phyloP scores from a whole-genome alignment of 2,329 filamentous ascomycete species.

The Clarireedia hainanense region DNA sequence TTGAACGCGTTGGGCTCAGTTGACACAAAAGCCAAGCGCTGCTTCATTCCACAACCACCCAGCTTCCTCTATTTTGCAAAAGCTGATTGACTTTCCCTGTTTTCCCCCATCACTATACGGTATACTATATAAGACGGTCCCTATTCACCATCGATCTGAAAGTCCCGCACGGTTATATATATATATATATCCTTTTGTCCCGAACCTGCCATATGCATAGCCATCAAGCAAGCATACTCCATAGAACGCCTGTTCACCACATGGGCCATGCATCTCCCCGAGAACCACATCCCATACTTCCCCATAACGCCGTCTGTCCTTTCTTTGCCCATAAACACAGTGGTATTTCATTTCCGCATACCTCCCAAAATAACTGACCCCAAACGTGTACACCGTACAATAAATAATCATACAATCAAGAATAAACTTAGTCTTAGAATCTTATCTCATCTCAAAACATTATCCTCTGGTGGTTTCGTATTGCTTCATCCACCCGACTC shows the following conservation, averaged over 20 bases:
- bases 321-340: constrained; percentile 9
- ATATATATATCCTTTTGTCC: too few relatives aligned
- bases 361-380: neutral
- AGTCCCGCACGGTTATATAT: too few relatives aligned
- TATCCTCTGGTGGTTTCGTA: constrained; percentile 3
- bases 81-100: too few relatives aligned
- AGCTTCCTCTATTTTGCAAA: too few relatives aligned
- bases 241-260: neutral
- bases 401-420: constrained; percentile 11
- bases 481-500: neutral
- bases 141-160: too few relatives aligned
- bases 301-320: neutral
- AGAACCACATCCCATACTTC: neutral
- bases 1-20: too few relatives aligned
- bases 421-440: constrained; percentile 7
- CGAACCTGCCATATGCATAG: too few relatives aligned
- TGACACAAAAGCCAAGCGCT: too few relatives aligned
- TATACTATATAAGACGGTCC: too few relatives aligned
- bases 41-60: too few relatives aligned
- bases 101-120: too few relatives aligned
- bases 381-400: constrained; percentile 9
- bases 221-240: too few relatives aligned
- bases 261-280: neutral
- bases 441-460: constrained; percentile 12
- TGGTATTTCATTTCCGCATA: constrained; percentile 1